Evolutionary conservation across 2,329 filamentous ascomycete genomes (phyloP).

Genomic region (Aspergillus costaricaensis): DNA sequence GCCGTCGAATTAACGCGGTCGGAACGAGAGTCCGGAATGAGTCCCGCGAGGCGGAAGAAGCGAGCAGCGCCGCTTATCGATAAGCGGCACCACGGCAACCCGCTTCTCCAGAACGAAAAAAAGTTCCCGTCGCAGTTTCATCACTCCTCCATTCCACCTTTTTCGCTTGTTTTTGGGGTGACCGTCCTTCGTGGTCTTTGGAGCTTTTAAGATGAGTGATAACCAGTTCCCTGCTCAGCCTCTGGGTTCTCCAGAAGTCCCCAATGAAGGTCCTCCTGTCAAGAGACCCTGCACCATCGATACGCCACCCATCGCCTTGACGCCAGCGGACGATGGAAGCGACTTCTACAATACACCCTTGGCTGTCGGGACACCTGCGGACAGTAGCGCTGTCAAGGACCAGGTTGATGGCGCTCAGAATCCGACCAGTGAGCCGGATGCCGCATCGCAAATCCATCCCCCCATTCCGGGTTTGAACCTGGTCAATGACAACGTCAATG

Average conservation of each 20-base stretch:
- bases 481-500: slow-evolving; percentile 28
- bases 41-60: background rate
- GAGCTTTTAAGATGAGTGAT: background rate
- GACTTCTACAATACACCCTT: slow-evolving; percentile 47
- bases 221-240: background rate
- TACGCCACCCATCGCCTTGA: slow-evolving; percentile 33
- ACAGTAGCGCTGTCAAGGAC: slow-evolving; percentile 5
- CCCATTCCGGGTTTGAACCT: slow-evolving; percentile 42
- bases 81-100: slow-evolving; percentile 4
- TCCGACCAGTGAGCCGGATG: slow-evolving; percentile 17
- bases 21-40: background rate
- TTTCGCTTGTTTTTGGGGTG: background rate
- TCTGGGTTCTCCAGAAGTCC: background rate
- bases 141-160: background rate
- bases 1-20: background rate
- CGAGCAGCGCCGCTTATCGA: slow-evolving; percentile 7
- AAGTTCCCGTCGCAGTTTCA: background rate
- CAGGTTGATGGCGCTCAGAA: slow-evolving; percentile 5
- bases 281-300: slow-evolving; percentile 33
- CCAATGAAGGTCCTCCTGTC: slow-evolving; percentile 24
- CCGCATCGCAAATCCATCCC: slow-evolving; percentile 22
- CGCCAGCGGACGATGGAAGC: slow-evolving; percentile 40
- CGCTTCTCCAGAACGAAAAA: slow-evolving; percentile 1
- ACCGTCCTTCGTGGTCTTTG: background rate
- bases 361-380: slow-evolving; percentile 31